These are phyloP conservation scores for Forsythia suspensa DNA, from an alignment of 257 asterid genomes.

Conservation along the genomic window DNA sequence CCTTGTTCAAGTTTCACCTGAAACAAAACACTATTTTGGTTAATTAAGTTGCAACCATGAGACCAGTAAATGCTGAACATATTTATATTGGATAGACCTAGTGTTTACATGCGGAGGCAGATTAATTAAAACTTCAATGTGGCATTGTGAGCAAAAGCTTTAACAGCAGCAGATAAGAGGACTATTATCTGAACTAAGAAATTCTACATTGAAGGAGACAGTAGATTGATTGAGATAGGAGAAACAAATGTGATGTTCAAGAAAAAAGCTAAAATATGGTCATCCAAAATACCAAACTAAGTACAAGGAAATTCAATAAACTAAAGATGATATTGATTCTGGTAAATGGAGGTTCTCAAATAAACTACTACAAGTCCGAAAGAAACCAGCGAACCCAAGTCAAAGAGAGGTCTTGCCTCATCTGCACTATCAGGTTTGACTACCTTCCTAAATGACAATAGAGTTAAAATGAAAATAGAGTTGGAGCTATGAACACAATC, in stretches of 20 bases:
- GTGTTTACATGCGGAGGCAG: not conserved
- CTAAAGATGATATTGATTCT: not conserved
- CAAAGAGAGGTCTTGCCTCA: not conserved
- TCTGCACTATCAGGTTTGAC: not conserved
- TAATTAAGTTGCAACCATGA: not conserved
- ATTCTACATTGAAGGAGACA: not conserved
- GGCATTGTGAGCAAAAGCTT: not conserved
- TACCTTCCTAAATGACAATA: not conserved
- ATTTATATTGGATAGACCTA: not conserved
- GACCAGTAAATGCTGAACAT: not conserved
- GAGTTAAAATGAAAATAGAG: not conserved
- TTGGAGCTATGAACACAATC: not conserved
- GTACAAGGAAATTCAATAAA: not conserved
- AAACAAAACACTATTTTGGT: conserved; percentile 9
- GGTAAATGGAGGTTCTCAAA: not conserved
- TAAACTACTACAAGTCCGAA: not conserved
- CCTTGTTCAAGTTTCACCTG: conserved; percentile 95
- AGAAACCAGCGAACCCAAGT: not conserved
- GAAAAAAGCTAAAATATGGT: not conserved
- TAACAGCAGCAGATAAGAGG: not conserved
- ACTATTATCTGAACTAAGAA: not conserved
- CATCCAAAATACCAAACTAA: not conserved
- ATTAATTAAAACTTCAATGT: not conserved
- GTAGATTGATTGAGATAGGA: not conserved
- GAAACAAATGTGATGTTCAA: not conserved